Base-by-base conservation (phyloP, 345 rosid species). In the Cardamine occulta region DNA sequence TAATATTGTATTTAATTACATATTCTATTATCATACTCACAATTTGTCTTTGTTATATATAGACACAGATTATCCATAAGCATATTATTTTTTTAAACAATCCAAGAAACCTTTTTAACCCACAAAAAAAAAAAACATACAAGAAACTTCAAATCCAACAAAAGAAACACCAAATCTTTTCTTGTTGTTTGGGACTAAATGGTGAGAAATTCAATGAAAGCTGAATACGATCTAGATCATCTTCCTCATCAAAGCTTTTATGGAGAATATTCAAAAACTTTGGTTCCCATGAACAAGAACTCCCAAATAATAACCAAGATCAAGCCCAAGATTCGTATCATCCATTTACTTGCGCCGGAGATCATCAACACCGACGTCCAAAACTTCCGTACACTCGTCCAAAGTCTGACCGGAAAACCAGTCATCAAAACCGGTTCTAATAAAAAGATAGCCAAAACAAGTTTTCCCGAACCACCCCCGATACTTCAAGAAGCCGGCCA, bases 331-430 rank as follows among this genome's bases (percentile, higher is more conserved):
- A 83, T 93, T 28, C 86, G 98, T 35, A 89, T 95, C 66, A 87
- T 90, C 69, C 98, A 95, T 86, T 82, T 90, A 55, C 82, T 86
- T 79, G 97, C 96, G 2, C 99, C 99, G 18, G 97, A 92, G 81
- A 89, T 95, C 80, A 95, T 93, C 84, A 87, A 89, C 79, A 93
- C 98, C 17, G 99, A 93, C 70, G 93, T 76, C n/a, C 87, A 84
- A 9, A 93, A 87, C 84, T 95, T 95, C 71, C 79, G 96, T 39
- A 87, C 87, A 54, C 81, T 95, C 42, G 99, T 95, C 29, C 98
- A 93, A 56, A 80, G 88, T 42, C 96, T 95, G 18, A 95, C 99
- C 0, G 98, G 98, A 1, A 93, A 93, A 71, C 96, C 94, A 14
- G 28, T 47, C 51, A 68, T 17, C 75, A 61, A 81, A 67, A 60